Conservation (phyloP, 2,329 filamentous ascomycete species). For the Ophiostoma ulmi region DNA sequence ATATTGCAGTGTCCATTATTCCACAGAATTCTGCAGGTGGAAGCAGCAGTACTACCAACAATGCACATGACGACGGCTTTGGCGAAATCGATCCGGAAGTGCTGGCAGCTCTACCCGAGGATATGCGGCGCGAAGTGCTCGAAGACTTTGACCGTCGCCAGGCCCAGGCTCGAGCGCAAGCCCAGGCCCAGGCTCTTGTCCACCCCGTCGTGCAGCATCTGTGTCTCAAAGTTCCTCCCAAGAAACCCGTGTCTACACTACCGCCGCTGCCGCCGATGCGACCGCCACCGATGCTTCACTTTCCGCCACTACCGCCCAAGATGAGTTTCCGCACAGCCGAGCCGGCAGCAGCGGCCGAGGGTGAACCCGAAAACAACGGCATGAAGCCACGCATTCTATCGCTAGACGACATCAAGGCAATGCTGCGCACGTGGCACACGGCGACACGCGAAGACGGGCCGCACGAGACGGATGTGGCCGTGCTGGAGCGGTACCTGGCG, state of each 20-base stretch:
- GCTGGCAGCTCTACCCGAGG: constrained; percentile 10
- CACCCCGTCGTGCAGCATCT: constrained; percentile 40
- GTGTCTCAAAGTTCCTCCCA: constrained; percentile 43
- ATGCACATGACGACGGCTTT: constrained; percentile 28
- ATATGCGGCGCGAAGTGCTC: constrained; percentile 53
- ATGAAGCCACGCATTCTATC: constrained; percentile 26
- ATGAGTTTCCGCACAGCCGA: constrained; percentile 43
- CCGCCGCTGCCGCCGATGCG: constrained; percentile 26
- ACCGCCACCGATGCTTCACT: constrained; percentile 41
- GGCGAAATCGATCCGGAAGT: constrained; percentile 12
- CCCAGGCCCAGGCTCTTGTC: constrained; percentile 11
- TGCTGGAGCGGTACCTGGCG: constrained; percentile 66
- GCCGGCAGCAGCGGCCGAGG: constrained; percentile 29
- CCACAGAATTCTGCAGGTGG: background rate
- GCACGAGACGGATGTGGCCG: constrained; percentile 69
- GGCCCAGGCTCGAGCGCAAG: background rate
- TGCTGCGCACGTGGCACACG: constrained; percentile 69
- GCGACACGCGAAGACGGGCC: constrained; percentile 71
- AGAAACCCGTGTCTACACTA: constrained; percentile 20
- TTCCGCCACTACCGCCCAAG: constrained; percentile 44
- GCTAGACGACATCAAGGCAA: constrained; percentile 61
- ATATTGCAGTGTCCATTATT: constrained; percentile 47
- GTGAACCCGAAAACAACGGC: background rate
- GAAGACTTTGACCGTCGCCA: constrained; percentile 60
- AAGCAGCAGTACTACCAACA: background rate